Base-by-base conservation (phyloP, 2,329 filamentous ascomycete species). In the Trichoderma sp. region DNA sequence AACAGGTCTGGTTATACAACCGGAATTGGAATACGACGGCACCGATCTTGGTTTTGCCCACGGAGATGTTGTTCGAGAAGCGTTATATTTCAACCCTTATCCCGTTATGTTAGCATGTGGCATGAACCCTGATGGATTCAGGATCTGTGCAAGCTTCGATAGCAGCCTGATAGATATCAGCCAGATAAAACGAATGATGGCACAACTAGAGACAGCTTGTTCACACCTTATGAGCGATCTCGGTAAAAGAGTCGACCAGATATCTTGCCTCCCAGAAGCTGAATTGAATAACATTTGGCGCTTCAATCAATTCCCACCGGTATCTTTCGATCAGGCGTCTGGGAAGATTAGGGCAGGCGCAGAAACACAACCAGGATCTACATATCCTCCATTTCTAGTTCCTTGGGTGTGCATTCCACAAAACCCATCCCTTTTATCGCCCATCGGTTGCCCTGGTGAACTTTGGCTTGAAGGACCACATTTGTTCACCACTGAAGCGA, bases 1-100 rank as follows among this genome's bases (percentile, higher is more conserved):
- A 35, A 63, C 60, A 35, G 60, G 60, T 2, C 29, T 63, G 29
- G 77, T 79, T 6, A 69, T 76, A 14, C 75, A 76, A 33, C 75
- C 71, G 3, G 35, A 68, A 45, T 38, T 33, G 5, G 65, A 68
- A n/a, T 68, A 68, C 35, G 33, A 45, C 24, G 65, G 65, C 65
- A 68, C 35, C n/a, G 65, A 68, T 18, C 35, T 68, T 12, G 65
- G 65, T 27, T 68, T 68, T 31, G 14, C 41, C 5, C 65, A 68
- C 4, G 65, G 65, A 11, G 65, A 68, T 53, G 65, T 50, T 27
- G 65, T 68, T 50, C 65, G 38, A 45, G 65, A 68, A 53, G 65
- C 65, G 24, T 38, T 68, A 16, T 38, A 68, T 50, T 68, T 68
- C 65, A 68, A 68, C 14, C 65, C 65, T 11, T 68, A 68, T 68